Percentiles rank a stretch among this genome's conserved stretches.
Evolutionary conservation across 78 protist genomes (phyloP).

Genomic region (Planoprotostelium fungivorum): DNA sequence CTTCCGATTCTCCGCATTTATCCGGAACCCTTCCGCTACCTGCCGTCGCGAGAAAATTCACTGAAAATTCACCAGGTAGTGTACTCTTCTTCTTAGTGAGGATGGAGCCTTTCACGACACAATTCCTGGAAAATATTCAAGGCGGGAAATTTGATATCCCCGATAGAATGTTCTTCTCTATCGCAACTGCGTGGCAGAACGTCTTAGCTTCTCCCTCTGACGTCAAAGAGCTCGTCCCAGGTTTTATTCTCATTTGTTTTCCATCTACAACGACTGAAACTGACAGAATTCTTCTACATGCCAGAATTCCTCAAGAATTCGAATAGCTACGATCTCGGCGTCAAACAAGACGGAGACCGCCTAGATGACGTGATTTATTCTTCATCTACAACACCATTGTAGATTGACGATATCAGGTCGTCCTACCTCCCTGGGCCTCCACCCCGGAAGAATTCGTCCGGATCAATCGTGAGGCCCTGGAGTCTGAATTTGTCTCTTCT

Average conservation of each 20-base stretch:
- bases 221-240: conserved; percentile 82
- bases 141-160: conserved; percentile 95
- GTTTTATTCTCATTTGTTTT: neutral
- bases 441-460: conserved; percentile 78
- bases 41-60: neutral
- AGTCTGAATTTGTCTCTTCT: conserved; percentile 80
- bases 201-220: conserved; percentile 51
- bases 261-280: neutral
- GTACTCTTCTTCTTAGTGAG: conserved; percentile 85
- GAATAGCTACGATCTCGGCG: conserved; percentile 76
- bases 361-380: conserved; percentile 64
- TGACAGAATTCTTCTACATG: conserved; percentile 89
- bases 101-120: conserved; percentile 90
- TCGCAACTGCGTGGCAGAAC: conserved; percentile 71
- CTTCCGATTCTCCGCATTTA: neutral
- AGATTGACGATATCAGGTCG: conserved; percentile 4
- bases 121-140: conserved; percentile 63
- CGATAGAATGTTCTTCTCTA: conserved; percentile 87
- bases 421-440: conserved; percentile 93
- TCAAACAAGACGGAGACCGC: conserved; percentile 56
- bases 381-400: neutral
- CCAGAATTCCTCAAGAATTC: conserved; percentile 83
- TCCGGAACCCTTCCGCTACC: neutral
- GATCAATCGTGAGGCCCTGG: conserved; percentile 86
- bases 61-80: conserved; percentile 44